Evolutionary conservation across 345 rosid genomes (phyloP), one percentile per base, ranked within the genome.

Genomic region (Boechera divaricarpa): DNA sequence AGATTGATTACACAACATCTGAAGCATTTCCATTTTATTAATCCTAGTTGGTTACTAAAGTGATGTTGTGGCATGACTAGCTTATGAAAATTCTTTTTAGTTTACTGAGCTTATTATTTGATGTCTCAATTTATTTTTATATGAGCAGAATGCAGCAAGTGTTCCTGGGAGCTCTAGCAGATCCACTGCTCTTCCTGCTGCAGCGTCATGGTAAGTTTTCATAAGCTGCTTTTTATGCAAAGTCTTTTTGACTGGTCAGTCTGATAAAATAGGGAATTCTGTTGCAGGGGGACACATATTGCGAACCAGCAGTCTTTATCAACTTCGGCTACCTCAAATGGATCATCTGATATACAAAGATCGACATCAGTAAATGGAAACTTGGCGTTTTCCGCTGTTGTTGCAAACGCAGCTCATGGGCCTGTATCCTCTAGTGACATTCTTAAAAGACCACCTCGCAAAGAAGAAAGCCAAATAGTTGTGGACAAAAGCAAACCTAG

Each of bases 181-280:
- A 82, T 85, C 90, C 38, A 67, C 75, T 36, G 84, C 81, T 12
- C 97, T 89, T 70, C 98, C 97, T 63, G 87, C 91, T 29, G 89
- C 90, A 42, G 87, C 94, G 21, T 86, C 98, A 71, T 93, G 98
- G 98, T 91, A 80, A 70, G 45, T 65, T 31, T 51, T 44, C n/a
- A 7, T 54, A 12, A 8, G 52, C 32, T 67, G 45, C 35, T 72
- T 6, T 51, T 15, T 49, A 60, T 56, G 49, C 15, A 13, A 63
- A 11, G 45, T 10, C 3, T 53, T 67, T 56, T 11, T 51, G 29
- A 60, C 4, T 60, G 72, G 47, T 74, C 68, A 75, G 42, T 74
- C 49, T 67, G 33, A 33, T 16, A 42, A 51, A 13, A 11, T 54
- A 44, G 29, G 11, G 18, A 60, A 32, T 33, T 69, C 38, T 38